Percentiles rank a stretch among this genome's conserved stretches.
Conservation (phyloP, 208 protist species). For the Wallacemonas sp. region DNA sequence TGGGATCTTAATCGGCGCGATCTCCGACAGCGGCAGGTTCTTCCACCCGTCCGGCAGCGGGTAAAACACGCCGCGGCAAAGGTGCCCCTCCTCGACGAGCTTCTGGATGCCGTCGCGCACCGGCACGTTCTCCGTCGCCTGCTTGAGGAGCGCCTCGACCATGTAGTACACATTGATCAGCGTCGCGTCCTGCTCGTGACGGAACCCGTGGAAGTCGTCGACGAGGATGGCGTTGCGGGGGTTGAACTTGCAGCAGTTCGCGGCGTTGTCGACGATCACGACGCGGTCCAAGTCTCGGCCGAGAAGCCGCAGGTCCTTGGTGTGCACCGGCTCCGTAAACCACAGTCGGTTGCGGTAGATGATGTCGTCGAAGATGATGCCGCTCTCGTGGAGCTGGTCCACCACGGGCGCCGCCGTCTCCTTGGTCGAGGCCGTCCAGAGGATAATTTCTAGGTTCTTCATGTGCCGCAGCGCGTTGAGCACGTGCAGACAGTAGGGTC, state of each 20-base stretch:
- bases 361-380: slow-evolving; percentile 86
- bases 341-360: slow-evolving; percentile 87
- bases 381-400: slow-evolving; percentile 71
- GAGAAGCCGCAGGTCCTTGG: slow-evolving; percentile 92
- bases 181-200: slow-evolving; percentile 60
- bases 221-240: slow-evolving; percentile 83
- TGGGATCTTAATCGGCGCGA: slow-evolving; percentile 82
- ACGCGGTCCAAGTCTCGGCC: slow-evolving; percentile 89
- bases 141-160: slow-evolving; percentile 66
- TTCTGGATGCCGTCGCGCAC: slow-evolving; percentile 52
- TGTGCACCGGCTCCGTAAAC: slow-evolving; percentile 92
- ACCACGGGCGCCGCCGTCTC: slow-evolving; percentile 85
- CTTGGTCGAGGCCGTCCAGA: slow-evolving; percentile 93
- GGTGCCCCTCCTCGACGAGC: slow-evolving; percentile 55
- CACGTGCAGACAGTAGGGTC: slow-evolving; percentile 87
- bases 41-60: slow-evolving; percentile 70
- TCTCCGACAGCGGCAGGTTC: slow-evolving; percentile 62
- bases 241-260: slow-evolving; percentile 91
- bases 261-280: slow-evolving; percentile 91
- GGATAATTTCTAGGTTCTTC: slow-evolving; percentile 86
- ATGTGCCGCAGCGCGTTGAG: slow-evolving; percentile 86
- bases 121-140: slow-evolving; percentile 29
- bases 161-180: slow-evolving; percentile 92
- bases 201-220: slow-evolving; percentile 85
- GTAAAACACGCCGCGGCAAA: slow-evolving; percentile 61